Percentiles rank a stretch among this genome's conserved stretches.
Conservation (phyloP, 208 protist species). For the Leptomonas seymouri region DNA sequence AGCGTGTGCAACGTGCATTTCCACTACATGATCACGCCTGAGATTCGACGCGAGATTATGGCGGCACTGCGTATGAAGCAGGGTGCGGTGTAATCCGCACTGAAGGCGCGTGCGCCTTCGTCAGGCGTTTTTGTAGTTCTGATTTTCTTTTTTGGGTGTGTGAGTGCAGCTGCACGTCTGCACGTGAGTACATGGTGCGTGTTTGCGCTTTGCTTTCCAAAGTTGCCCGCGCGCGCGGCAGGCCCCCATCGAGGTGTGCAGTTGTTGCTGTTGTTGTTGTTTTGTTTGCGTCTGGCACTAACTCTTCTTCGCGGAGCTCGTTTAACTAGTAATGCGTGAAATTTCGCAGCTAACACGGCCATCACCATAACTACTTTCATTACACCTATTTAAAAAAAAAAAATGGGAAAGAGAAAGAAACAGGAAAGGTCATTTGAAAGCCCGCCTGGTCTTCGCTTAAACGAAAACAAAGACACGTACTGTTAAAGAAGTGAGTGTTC, state of each 20-base stretch:
- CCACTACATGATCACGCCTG: constrained; percentile 89
- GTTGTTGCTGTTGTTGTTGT: not conserved
- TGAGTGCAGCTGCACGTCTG: not conserved
- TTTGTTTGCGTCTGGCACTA: no score
- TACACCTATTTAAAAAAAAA: not conserved
- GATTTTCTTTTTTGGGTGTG: not conserved
- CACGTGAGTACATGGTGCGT: not conserved
- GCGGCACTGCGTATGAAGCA: constrained; percentile 47
- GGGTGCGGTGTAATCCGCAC: not conserved
- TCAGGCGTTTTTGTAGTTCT: not conserved
- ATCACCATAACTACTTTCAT: not conserved
- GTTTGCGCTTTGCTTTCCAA: not conserved
- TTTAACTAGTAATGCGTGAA: not conserved
- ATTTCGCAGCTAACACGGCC: no score
- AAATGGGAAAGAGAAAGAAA: not conserved
- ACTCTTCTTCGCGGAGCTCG: not conserved
- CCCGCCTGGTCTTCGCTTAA: no score
- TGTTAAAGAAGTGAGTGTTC: no score
- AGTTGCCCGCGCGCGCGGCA: not conserved
- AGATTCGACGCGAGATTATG: constrained; percentile 81
- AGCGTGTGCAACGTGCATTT: constrained; percentile 85
- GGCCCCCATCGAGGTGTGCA: not conserved
- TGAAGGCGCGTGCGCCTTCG: constrained; percentile 2
- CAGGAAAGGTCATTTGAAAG: no score
- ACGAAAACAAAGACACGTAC: no score